These are phyloP conservation scores for Platanthera zijinensis DNA, from an alignment of 106 monocot genomes.

Conservation along the genomic window DNA sequence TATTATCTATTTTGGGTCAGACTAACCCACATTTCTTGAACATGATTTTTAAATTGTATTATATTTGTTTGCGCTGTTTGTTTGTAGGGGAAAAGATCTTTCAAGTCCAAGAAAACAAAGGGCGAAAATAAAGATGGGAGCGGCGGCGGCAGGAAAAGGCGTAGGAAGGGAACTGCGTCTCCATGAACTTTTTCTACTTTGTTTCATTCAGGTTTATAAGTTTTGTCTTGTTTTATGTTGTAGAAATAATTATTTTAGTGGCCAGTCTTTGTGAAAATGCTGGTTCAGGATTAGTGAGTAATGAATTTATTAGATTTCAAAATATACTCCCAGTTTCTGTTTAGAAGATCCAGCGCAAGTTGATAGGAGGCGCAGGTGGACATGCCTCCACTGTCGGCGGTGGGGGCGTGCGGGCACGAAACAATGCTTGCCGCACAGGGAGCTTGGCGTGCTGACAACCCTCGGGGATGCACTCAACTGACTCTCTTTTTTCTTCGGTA, in stretches of 20 bases:
- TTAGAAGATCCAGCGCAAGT: too few relatives aligned
- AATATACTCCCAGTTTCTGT: neutral
- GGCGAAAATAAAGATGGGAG: neutral
- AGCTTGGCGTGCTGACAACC: too few relatives aligned
- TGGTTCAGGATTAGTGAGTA: neutral
- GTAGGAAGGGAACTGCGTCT: neutral
- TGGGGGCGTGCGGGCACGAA: too few relatives aligned
- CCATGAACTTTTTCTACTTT: too few relatives aligned
- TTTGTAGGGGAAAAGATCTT: neutral
- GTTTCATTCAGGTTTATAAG: neutral
- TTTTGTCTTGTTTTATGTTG: neutral
- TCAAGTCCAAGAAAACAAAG: neutral
- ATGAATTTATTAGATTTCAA: neutral
- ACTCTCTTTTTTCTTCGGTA: too few relatives aligned
- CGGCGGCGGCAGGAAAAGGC: neutral
- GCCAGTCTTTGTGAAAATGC: neutral
- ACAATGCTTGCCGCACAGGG: too few relatives aligned
- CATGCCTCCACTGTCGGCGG: too few relatives aligned
- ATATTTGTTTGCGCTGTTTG: neutral
- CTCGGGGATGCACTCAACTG: too few relatives aligned
- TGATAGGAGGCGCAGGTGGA: too few relatives aligned
- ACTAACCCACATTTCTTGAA: neutral
- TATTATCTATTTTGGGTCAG: too few relatives aligned
- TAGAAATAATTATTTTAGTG: neutral
- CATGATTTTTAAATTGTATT: neutral